Base-by-base conservation (phyloP, 2,329 filamentous ascomycete species). In the Beauveria rudraprayagi region DNA sequence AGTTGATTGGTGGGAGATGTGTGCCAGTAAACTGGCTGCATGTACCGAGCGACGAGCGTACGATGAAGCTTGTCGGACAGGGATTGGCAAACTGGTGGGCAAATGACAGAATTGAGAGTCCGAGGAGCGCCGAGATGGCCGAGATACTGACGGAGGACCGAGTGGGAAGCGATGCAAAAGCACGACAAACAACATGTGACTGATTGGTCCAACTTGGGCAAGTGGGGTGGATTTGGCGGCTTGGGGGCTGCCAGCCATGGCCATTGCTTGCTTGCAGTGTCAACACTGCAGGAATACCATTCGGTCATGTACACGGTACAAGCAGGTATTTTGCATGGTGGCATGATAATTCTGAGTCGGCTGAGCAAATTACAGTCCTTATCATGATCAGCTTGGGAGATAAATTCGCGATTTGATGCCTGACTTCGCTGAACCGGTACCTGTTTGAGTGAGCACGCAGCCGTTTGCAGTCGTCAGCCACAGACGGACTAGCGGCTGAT, bases 121-220 rank as follows among this genome's bases (percentile, higher is more conserved):
- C 58, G 58, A 60, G 58, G 19, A 47, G 19, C n/a, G 28, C 58
- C 58, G 50, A 60, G 58, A 40, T 40, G 58, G 43, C 58, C 58
- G 58, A 60, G 51, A 54, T 54, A 11, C 22, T 28, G 16, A 44
- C 58, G 58, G 51, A 60, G 11, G 28, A 41, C 58, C 58, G 58
- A 60, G 58, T 48, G 55, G 43, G 48, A 44, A 16, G 56, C 56
- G 46, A 28, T 46, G 37, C 7, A 37, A 37, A 61, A 61, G 48
- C 43, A 58, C 48, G 55, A 59, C 61, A 62, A 62, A 62, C 54
- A 50, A 30, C 26, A 59, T 28, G 61, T 43, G 41, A 50, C 17
- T 59, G 55, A 62, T 62, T 62, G 61, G 61, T 48, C 22, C 55
- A 22, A 37, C 34, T 7, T 11, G 5, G 14, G 11, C 7, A 60